Evolutionary conservation across 2,329 filamentous ascomycete species (phyloP).

Genomic region (Paraphoma sp.): DNA sequence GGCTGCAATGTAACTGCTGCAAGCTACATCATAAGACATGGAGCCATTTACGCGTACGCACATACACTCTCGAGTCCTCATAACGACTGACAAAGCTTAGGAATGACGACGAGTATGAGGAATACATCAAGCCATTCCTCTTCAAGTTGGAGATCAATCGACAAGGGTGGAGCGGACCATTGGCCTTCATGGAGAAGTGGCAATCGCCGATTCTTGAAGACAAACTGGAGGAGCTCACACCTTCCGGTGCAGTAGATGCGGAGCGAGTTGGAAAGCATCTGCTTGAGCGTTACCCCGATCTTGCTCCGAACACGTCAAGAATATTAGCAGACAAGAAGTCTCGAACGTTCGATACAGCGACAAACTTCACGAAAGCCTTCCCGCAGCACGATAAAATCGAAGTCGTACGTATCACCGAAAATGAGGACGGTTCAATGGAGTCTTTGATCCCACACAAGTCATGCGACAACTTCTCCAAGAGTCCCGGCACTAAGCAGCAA

Average conservation of each 20-base stretch:
- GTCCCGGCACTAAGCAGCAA: constrained; percentile 39
- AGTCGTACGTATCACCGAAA: constrained; percentile 40
- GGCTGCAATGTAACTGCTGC: constrained; percentile 58
- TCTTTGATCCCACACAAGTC: constrained; percentile 43
- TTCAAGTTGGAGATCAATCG: constrained; percentile 65
- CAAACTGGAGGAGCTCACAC: constrained; percentile 49
- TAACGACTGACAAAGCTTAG: too few relatives aligned
- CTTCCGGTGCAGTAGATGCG: constrained; percentile 55
- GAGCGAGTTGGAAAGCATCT: constrained; percentile 67
- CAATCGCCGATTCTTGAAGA: constrained; percentile 61
- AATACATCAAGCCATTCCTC: constrained; percentile 57
- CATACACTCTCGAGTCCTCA: not conserved
- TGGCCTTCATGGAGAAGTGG: constrained; percentile 66
- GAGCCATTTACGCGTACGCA: constrained; percentile 50
- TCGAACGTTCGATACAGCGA: constrained; percentile 44
- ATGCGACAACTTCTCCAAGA: constrained; percentile 42
- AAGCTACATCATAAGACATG: constrained; percentile 58
- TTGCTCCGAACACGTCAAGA: constrained; percentile 50
- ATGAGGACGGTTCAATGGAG: constrained; percentile 38
- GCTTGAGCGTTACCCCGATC: constrained; percentile 59
- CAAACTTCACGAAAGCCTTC: constrained; percentile 38
- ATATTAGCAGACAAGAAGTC: constrained; percentile 46
- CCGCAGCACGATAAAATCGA: constrained; percentile 38
- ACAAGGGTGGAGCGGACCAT: constrained; percentile 58
- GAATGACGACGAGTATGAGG: constrained; percentile 59